Evolutionary conservation across 2,329 filamentous ascomycete genomes (phyloP), one percentile per base, ranked within the genome.

Genomic region (Alternaria sp.): DNA sequence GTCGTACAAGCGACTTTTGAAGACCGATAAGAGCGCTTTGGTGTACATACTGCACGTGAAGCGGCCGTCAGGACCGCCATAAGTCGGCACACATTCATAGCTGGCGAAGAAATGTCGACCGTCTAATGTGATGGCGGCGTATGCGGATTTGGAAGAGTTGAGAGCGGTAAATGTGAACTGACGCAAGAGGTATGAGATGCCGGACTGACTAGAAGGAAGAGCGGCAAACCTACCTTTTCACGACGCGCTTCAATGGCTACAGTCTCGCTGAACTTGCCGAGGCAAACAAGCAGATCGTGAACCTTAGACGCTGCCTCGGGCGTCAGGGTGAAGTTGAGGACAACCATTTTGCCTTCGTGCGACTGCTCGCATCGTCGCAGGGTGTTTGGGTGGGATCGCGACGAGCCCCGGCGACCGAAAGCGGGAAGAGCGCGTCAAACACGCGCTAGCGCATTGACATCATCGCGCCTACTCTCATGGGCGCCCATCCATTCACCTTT

Each of bases 71-170:
- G 63, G 70, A 57, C 76, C 67, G 26, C 61, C 72, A 65, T 65
- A 75, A 32, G 65, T 73, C 12, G 79, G 70, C 25, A 87, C 84
- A 70, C 89, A 95, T 56, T 87, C 85, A 79, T 93, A 95, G 36
- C 86, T 86, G 7, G 89, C 87, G 80, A 93, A 93, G 82, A 94
- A 94, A 43, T 87, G 85, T 67, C 83, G 86, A 44, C 87, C 85
- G 46, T 90, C 84, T 57, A 94, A 88, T 8, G 86, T 86, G 72
- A 93, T 90, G 62, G 90, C 90, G 25, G 90, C 89, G 77, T 94
- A 94, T 17, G 91, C 91, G 5, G 92, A 93, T 74, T 92, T 93
- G 59, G 91, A 92, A n/a, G 87, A 87, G 77, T 95, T 95, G 67
- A 95, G 83, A 13, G 91, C 89, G 13, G 91, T 93, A 58, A 95